Conservation (phyloP, 257 asterid genomes). For the Solanum peruvianum region DNA sequence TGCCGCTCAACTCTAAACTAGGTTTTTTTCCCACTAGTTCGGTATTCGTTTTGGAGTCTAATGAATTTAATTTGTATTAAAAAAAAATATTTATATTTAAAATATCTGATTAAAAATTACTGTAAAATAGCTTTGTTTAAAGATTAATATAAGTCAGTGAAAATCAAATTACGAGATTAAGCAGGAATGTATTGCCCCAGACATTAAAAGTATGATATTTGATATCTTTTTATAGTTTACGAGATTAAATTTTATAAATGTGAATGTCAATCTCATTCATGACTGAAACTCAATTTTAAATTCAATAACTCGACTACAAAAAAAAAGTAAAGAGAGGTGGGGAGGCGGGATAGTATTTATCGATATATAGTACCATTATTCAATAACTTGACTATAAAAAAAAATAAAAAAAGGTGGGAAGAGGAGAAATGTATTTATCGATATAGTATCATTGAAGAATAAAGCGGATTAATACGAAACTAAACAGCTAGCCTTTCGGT, state of each 20-base stretch:
- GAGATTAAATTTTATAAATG: neutral
- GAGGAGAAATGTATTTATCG: too few relatives aligned
- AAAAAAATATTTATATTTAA: neutral
- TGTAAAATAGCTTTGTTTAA: neutral
- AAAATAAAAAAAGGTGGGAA: too few relatives aligned
- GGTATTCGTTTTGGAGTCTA: fast-evolving
- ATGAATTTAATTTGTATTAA: neutral
- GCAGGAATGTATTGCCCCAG: neutral
- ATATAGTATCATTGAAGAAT: too few relatives aligned
- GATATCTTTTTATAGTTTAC: neutral
- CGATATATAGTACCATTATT: too few relatives aligned
- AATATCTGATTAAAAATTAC: fast-evolving
- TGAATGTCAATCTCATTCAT: neutral
- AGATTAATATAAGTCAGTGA: neutral
- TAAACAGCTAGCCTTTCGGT: fast-evolving
- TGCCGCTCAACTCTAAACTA: neutral
- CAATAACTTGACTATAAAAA: too few relatives aligned
- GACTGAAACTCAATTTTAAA: neutral
- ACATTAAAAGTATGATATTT: neutral
- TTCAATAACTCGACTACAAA: neutral
- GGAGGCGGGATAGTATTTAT: too few relatives aligned
- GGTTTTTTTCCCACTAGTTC: neutral
- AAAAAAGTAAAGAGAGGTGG: too few relatives aligned
- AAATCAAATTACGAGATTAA: neutral
- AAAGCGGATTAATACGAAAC: neutral